Evolutionary conservation across 495 filamentous ascomycete genomes (phyloP), one percentile per base, ranked within the genome.

Genomic region (Podospora tetraspora): DNA sequence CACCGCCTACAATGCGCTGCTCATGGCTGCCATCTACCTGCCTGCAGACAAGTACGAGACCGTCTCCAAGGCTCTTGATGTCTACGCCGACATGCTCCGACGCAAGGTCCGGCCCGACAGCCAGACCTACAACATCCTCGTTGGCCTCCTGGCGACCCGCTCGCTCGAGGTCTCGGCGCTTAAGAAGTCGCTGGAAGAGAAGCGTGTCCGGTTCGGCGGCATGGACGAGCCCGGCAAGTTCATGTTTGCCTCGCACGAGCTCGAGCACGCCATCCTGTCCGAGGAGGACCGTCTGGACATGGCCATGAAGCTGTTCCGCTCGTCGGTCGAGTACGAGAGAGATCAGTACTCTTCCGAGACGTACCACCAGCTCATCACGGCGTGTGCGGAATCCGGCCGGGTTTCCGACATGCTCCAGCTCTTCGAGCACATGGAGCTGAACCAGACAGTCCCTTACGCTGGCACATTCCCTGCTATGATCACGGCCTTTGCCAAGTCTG

Each of bases 31-130:
- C 24, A 88, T 96, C 68, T 81, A 90, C 68, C 83, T 96, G 23
- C 86, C 90, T 1, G 81, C 82, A 7, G 87, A 91, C 73, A 88
- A 88, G 74, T 87, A 89, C 62, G 91, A 93, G 79, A 85, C 93
- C 11, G 89, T 97, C 25, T 87, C 91, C 60, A 97, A 96, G 80
- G 93, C 92, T 7, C 86, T 98, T 61, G 93, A 94, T 83, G 90
- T 98, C 67, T 98, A 98, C 81, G 90, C 92, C 57, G 92, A 97
- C 76, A 97, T 99, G 94, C 89, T 97, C 71, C 86, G 90, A 68
- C 90, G 93, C 61, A 90, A 89, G 72, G 89, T 97, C 57, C 78
- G 84, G 27, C 94, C 94, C 19, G 89, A 96, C 74, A 88, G 89
- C 67, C 85, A 89, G 64, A 98, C 93, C 8, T 98, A 96, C 79